Evolutionary conservation across 768 basidiomycete genomes (phyloP), one percentile per base, ranked within the genome.

Genomic region (Kwoniella sp.): DNA sequence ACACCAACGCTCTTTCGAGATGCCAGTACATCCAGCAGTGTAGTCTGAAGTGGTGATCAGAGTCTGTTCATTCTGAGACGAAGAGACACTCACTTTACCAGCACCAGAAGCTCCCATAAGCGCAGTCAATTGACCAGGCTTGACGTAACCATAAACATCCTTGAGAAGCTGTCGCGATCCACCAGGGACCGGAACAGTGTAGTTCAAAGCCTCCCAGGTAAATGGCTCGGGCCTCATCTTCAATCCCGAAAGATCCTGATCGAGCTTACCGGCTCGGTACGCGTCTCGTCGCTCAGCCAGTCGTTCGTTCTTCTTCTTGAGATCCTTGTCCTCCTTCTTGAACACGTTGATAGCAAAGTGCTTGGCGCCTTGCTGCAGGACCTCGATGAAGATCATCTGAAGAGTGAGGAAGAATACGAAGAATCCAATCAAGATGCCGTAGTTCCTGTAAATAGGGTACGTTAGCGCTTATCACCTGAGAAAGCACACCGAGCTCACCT

Each of bases 361-460:
- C 27, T 55, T 50, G 3, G 53, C 51, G n/a, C 63, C 64, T 37
- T 59, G 59, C 45, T 66, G 62, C 17, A 73, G 53, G 46, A 50
- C 41, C 41, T 73, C 71, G 55, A 71, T 56, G 28, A 79, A 80
- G 27, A 87, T 34, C 41, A 85, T 77, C 71, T 88, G 87, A 1
- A 84, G 78, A 44, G 84, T 23, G 70, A 85, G 79, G 76, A 89
- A 90, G 56, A 81, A 73, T 40, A 87, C 19, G 60, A 88, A 77
- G 76, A 88, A 86, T 5, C 76, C 87, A 37, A 88, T 22, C 23
- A 88, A 70, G 25, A 91, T 84, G 14, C 84, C 76, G 62, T 87
- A 82, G 34, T 36, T 36, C 7, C 70, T 87, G 82, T 8, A 15
- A 14, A 14, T 39, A 22, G 8, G 11, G 11, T 8, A 22, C 12